phyloP scores from a whole-genome alignment of 768 basidiomycete genomes.

The Glaciozyma antarctica region DNA sequence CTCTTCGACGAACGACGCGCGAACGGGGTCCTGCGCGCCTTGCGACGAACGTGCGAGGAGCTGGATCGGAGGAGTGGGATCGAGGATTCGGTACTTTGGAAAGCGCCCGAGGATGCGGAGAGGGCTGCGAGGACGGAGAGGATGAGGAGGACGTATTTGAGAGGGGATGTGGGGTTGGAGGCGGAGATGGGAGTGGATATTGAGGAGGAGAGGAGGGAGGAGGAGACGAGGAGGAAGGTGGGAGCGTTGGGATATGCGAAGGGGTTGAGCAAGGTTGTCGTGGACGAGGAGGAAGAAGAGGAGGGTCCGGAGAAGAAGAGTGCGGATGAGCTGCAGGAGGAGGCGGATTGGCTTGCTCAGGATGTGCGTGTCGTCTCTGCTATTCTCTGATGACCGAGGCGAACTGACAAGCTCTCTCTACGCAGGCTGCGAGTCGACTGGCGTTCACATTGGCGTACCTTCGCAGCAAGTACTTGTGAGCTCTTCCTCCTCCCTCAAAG shows the following conservation, averaged over 20 bases:
- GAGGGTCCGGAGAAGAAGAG: constrained; percentile 3
- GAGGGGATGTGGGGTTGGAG: not conserved
- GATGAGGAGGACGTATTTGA: not conserved
- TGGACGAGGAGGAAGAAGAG: constrained; percentile 3
- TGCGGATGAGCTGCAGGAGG: not conserved
- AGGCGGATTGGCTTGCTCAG: constrained; percentile 25
- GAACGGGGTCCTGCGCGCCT: not conserved
- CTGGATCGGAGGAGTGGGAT: constrained; percentile 1
- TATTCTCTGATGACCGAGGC: too few relatives aligned
- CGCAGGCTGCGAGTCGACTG: constrained; percentile 22
- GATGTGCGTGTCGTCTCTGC: constrained; percentile 7
- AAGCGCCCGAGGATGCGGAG: not conserved
- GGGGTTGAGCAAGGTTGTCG: constrained; percentile 14
- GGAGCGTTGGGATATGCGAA: constrained; percentile 22
- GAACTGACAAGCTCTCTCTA: too few relatives aligned
- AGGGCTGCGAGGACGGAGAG: not conserved
- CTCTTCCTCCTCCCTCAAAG: not conserved
- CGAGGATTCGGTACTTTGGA: not conserved
- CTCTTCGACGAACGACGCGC: not conserved
- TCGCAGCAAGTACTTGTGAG: constrained; percentile 26
- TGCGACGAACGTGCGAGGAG: constrained; percentile 1
- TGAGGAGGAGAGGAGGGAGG: not conserved
- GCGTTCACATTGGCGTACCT: constrained; percentile 30
- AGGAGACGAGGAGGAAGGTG: not conserved
- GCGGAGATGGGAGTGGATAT: not conserved